These are phyloP conservation scores for Suillus discolor DNA, from an alignment of 768 basidiomycete genomes.

Conservation along the genomic window DNA sequence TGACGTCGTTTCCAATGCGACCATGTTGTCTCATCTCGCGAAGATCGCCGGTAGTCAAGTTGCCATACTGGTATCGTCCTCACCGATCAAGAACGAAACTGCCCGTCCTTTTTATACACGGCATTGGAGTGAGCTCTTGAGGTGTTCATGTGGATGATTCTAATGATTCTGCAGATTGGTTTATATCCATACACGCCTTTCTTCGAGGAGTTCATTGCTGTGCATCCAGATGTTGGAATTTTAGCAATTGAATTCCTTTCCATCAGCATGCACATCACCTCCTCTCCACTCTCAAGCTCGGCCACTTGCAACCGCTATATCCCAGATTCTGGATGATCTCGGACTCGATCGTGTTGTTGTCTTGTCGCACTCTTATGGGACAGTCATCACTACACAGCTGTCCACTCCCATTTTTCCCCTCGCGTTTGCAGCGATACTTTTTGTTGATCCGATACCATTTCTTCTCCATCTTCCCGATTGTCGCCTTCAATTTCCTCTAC, in stretches of 20 bases:
- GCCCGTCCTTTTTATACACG: conserved; percentile 68
- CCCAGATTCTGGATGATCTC: conserved; percentile 47
- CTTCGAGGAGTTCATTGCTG: conserved; percentile 44
- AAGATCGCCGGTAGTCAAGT: conserved; percentile 32
- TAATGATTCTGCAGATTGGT: conserved; percentile 50
- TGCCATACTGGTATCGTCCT: conserved; percentile 52
- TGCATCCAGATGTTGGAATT: conserved; percentile 56
- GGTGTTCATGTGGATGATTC: conserved; percentile 4
- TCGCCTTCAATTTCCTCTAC: conserved; percentile 70
- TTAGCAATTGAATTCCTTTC: conserved; percentile 62
- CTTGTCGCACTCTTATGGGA: conserved; percentile 64
- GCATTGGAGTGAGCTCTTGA: conserved; percentile 54
- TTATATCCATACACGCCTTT: conserved; percentile 59
- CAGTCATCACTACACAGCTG: conserved; percentile 56
- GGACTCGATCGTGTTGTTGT: conserved; percentile 43
- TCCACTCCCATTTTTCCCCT: conserved; percentile 38
- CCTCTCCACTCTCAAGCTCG: conserved; percentile 45
- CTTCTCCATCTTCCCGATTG: conserved; percentile 62
- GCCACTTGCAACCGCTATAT: conserved; percentile 46
- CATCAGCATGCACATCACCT: conserved; percentile 62
- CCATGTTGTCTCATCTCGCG: conserved; percentile 47
- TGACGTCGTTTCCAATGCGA: conserved; percentile 56
- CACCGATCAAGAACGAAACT: conserved; percentile 49
- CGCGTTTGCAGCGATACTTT: conserved; percentile 47
- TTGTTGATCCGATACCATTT: conserved; percentile 69